A percentile compares a stretch with the other conserved stretches of the same genome.
Conservation (phyloP, 2,329 filamentous ascomycete species). For the Stylonectria norvegica region DNA sequence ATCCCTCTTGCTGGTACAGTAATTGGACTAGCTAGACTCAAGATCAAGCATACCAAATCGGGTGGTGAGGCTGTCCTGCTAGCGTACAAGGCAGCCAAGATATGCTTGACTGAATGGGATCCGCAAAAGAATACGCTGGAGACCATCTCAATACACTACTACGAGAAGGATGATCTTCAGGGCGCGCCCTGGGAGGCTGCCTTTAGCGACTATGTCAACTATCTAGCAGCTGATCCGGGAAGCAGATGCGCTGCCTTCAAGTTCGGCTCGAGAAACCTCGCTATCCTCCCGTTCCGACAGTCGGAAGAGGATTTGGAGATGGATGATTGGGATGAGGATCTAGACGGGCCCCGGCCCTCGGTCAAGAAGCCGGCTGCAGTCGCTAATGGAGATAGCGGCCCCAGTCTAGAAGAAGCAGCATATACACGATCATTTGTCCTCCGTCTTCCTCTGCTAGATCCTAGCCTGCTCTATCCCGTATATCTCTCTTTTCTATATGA, state of each 20-base stretch:
- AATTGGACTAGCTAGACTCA: conserved; percentile 76
- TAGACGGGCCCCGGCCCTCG: conserved; percentile 63
- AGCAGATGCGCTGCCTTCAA: conserved; percentile 93
- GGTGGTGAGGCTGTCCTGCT: conserved; percentile 81
- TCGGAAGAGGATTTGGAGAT: conserved; percentile 83
- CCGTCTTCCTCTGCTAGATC: conserved; percentile 82
- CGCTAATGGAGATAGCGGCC: conserved; percentile 35
- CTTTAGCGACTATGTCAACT: conserved; percentile 72
- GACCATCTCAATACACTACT: conserved; percentile 95
- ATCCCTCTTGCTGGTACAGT: conserved; percentile 81
- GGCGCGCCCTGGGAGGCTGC: conserved; percentile 78
- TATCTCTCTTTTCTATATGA: conserved; percentile 93
- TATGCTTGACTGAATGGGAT: conserved; percentile 94
- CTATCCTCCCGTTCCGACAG: conserved; percentile 90
- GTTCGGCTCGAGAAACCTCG: conserved; percentile 83
- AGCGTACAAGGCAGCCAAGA: conserved; percentile 84
- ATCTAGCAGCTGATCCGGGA: conserved; percentile 82
- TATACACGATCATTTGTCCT: conserved; percentile 93
- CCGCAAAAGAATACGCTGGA: conserved; percentile 72
- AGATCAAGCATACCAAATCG: conserved; percentile 66
- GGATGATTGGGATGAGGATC: conserved; percentile 83
- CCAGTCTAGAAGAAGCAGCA: conserved; percentile 59
- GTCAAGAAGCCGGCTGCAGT: conserved; percentile 42
- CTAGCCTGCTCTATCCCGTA: conserved; percentile 80
- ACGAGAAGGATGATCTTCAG: conserved; percentile 87